A percentile compares a stretch with the other conserved stretches of the same genome.
Conservation (phyloP, 306 rosid species). For the Vigna unguiculata region DNA sequence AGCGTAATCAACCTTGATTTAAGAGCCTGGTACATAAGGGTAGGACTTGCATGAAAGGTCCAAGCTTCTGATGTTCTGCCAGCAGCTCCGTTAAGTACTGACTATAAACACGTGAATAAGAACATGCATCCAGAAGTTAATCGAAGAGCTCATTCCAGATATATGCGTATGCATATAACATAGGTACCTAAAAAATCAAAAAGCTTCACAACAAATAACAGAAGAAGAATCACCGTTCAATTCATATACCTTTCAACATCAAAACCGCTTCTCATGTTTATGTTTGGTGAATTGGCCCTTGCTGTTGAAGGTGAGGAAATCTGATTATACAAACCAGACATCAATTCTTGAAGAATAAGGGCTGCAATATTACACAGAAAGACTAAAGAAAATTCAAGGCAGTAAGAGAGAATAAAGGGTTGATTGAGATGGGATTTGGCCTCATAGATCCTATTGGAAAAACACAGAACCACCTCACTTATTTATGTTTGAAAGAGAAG, state of each 20-base stretch:
- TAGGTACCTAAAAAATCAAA: conserved; percentile 23
- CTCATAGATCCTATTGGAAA: conserved; percentile 27
- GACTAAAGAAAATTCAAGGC: conserved; percentile 29
- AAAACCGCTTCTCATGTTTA: conserved; percentile 57
- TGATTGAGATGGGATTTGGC: conserved; percentile 31
- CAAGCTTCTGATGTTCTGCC: conserved; percentile 65
- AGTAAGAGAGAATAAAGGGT: conserved; percentile 22
- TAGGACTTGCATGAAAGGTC: conserved; percentile 66
- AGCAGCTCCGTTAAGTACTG: conserved; percentile 63
- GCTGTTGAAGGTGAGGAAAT: conserved; percentile 59
- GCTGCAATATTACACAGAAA: conserved; percentile 3
- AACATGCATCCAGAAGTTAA: conserved; percentile 38
- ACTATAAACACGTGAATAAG: conserved; percentile 48
- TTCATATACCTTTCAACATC: conserved; percentile 58
- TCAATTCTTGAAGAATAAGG: conserved; percentile 45
- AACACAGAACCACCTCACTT: conserved; percentile 30
- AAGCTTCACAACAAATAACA: background rate
- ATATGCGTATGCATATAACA: background rate
- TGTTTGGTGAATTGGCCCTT: conserved; percentile 62
- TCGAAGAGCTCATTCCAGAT: conserved; percentile 6
- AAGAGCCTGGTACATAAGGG: conserved; percentile 65
- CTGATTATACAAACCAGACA: conserved; percentile 65
- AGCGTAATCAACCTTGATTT: conserved; percentile 57
- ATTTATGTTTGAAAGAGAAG: conserved; percentile 32
- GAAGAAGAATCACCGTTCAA: conserved; percentile 36